Evolutionary conservation across 495 filamentous ascomycete genomes (phyloP).

Genomic region (Talaromyces nanjingensis): DNA sequence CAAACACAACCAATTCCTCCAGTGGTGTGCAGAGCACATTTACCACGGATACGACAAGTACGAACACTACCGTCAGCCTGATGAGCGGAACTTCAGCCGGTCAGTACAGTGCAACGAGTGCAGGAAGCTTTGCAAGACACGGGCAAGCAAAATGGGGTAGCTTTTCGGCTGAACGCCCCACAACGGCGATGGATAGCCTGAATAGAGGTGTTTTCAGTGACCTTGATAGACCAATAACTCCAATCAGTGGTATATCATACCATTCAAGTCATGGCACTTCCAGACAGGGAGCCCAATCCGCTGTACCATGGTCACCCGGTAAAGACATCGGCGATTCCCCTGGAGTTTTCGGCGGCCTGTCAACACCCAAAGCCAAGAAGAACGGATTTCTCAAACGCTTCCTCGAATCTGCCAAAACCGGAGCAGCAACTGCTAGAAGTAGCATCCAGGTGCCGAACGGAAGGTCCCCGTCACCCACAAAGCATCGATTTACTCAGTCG

Average conservation of each 20-base stretch:
- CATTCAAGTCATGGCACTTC: slow-evolving; percentile 77
- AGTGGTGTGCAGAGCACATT: slow-evolving; percentile 61
- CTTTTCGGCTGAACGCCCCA: slow-evolving; percentile 37
- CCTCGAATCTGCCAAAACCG: slow-evolving; percentile 88
- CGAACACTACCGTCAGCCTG: slow-evolving; percentile 72
- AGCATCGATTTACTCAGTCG: slow-evolving; percentile 31
- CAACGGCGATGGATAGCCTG: slow-evolving; percentile 43
- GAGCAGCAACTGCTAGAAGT: slow-evolving; percentile 80
- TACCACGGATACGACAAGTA: slow-evolving; percentile 67
- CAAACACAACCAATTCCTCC: slow-evolving; percentile 68
- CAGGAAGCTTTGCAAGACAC: slow-evolving; percentile 79
- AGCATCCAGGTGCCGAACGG: slow-evolving; percentile 62
- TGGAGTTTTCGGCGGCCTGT: slow-evolving; percentile 66
- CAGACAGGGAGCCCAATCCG: slow-evolving; percentile 41
- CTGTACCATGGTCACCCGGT: slow-evolving; percentile 36
- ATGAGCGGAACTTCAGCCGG: slow-evolving; percentile 93
- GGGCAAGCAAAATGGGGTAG: slow-evolving; percentile 35
- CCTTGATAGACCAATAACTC: slow-evolving; percentile 55
- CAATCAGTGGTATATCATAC: slow-evolving; percentile 71
- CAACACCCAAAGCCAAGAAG: slow-evolving; percentile 85
- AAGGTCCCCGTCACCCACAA: slow-evolving; percentile 42
- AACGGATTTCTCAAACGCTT: slow-evolving; percentile 95
- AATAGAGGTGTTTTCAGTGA: slow-evolving; percentile 39
- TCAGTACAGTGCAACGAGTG: slow-evolving; percentile 89
- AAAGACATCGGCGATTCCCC: slow-evolving; percentile 15